Evolutionary conservation across 305 asterid genomes (phyloP).

Genomic region (Fraxinus floribunda): DNA sequence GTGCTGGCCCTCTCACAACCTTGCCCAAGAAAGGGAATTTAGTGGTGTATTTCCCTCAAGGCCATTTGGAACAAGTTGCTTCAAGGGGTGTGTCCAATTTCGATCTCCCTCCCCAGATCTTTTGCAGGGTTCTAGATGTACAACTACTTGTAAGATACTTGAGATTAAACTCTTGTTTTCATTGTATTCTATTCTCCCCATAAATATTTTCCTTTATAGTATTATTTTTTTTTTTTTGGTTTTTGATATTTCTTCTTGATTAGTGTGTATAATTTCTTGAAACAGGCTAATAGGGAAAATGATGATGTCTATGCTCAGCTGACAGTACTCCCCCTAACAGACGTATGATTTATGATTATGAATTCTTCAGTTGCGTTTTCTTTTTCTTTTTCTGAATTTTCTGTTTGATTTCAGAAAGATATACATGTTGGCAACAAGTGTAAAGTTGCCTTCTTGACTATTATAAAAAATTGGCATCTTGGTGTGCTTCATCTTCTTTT

Average conservation of each 20-base stretch:
- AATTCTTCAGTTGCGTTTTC: not conserved
- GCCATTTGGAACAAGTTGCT: conserved; percentile 76
- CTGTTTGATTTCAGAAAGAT: conserved; percentile 16
- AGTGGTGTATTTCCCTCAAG: conserved; percentile 89
- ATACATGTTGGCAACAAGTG: not conserved
- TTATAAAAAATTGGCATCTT: not conserved
- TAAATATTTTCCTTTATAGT: not conserved
- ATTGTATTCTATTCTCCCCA: not conserved
- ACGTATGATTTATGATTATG: conserved; percentile 46
- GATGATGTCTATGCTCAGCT: conserved; percentile 95
- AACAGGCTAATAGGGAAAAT: conserved; percentile 91
- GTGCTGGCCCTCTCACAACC: conserved; percentile 84
- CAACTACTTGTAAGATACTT: conserved; percentile 64
- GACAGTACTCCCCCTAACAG: conserved; percentile 69
- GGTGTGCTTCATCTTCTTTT: not conserved
- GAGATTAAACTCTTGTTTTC: not conserved
- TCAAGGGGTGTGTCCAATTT: conserved; percentile 68
- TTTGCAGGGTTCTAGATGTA: conserved; percentile 76
- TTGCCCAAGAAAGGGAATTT: conserved; percentile 81
- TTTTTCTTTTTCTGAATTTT: not conserved
- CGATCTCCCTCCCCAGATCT: conserved; percentile 86
- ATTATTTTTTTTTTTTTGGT: not conserved
- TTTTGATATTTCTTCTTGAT: conserved; percentile 1
- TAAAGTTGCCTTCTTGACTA: not conserved
- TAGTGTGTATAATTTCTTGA: conserved; percentile 17